Evolutionary conservation across 1,139 yeast genomes (phyloP).

Genomic region (Scheffersomyces cryptocercus): DNA sequence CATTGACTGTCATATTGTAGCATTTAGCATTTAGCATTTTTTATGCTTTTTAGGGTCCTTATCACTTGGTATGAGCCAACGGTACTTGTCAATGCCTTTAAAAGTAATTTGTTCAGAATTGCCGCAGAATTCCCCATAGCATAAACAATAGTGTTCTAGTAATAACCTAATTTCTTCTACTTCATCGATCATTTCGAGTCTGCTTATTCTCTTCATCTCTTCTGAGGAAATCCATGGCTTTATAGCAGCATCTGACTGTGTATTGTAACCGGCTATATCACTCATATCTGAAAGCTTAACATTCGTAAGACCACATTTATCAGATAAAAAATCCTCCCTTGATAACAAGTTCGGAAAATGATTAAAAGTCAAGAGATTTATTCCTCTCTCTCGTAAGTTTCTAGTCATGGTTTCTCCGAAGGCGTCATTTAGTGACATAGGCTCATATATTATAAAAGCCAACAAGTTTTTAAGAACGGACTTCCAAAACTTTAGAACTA

Average conservation of each 20-base stretch:
- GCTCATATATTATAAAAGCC: conserved; percentile 73
- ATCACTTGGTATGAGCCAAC: conserved; percentile 6
- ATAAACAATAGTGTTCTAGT: conserved; percentile 74
- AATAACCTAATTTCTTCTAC: conserved; percentile 79
- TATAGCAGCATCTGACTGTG: neutral
- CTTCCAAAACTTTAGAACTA: conserved; percentile 47
- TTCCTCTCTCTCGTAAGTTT: conserved; percentile 69
- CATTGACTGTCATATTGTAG: too few relatives aligned
- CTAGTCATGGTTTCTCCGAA: conserved; percentile 84
- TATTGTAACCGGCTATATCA: conserved; percentile 49
- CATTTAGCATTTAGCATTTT: too few relatives aligned
- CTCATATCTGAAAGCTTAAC: conserved; percentile 55
- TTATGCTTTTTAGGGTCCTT: too few relatives aligned
- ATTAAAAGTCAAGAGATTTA: conserved; percentile 60
- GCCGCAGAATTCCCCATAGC: conserved; percentile 17
- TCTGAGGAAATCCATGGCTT: conserved; percentile 44
- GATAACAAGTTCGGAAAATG: conserved; percentile 43
- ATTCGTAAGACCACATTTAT: conserved; percentile 20
- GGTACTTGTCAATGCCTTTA: conserved; percentile 8
- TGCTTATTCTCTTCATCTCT: conserved; percentile 56
- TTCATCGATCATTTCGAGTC: conserved; percentile 83
- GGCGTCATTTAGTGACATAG: conserved; percentile 69
- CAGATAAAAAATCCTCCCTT: conserved; percentile 35
- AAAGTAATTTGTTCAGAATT: conserved; percentile 2
- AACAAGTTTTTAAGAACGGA: conserved; percentile 22